These are phyloP conservation scores for Myriosclerotinia curreyana DNA, from an alignment of 2,329 filamentous ascomycete species.

Conservation along the genomic window DNA sequence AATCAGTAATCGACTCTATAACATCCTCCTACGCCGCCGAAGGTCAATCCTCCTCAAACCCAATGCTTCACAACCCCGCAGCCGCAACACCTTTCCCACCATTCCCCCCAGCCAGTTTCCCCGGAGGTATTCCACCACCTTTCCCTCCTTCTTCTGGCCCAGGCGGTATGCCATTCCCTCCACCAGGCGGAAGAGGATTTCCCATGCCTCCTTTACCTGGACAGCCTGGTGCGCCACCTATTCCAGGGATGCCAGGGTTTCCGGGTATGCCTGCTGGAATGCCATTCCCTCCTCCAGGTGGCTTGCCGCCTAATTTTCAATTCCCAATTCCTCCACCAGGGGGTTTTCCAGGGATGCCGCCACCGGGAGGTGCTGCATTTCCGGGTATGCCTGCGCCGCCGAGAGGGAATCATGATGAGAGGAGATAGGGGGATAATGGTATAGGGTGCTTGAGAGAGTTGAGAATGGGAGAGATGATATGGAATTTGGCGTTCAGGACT, in stretches of 20 bases:
- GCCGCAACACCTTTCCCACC: conserved; percentile 52
- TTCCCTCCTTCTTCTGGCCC: not conserved
- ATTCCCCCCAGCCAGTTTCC: conserved; percentile 50
- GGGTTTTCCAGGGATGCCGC: conserved; percentile 30
- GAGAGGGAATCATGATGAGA: conserved; percentile 19
- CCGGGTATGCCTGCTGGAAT: conserved; percentile 42
- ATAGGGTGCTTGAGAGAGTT: not conserved
- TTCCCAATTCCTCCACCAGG: conserved; percentile 41
- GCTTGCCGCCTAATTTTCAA: conserved; percentile 53
- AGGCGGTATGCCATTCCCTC: conserved; percentile 33
- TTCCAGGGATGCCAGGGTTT: conserved; percentile 27
- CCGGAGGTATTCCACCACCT: conserved; percentile 45
- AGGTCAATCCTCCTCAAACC: conserved; percentile 82
- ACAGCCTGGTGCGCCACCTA: conserved; percentile 26
- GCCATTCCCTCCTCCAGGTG: conserved; percentile 46
- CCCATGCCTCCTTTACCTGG: conserved; percentile 33
- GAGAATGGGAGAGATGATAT: conserved; percentile 10
- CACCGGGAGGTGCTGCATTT: conserved; percentile 6
- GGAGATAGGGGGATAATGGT: conserved; percentile 19
- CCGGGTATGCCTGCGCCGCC: conserved; percentile 16
- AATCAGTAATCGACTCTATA: conserved; percentile 97
- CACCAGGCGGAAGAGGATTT: conserved; percentile 34
- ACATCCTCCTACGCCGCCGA: conserved; percentile 93
- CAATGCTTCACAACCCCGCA: conserved; percentile 56
- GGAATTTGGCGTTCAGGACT: conserved; percentile 10